phyloP scores from a whole-genome alignment of 2,329 filamentous ascomycete species.

The Monilinia vaccinii-corymbosi region DNA sequence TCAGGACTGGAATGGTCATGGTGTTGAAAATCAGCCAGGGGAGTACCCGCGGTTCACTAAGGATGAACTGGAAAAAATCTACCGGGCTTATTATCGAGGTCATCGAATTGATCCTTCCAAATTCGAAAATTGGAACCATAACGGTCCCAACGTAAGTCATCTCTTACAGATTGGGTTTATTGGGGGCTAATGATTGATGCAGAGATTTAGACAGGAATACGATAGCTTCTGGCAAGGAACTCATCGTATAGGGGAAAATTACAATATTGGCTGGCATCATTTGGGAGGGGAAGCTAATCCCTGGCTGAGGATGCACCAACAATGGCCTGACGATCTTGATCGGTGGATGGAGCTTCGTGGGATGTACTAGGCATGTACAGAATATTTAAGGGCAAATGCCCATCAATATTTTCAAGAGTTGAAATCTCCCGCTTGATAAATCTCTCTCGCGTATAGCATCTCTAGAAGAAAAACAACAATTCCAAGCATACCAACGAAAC shows the following conservation, averaged over 20 bases:
- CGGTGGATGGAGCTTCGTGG: constrained; percentile 8
- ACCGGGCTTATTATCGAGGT: constrained; percentile 1
- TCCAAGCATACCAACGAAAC: too few species aligned
- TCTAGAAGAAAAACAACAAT: too few species aligned
- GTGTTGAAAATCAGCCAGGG: constrained; percentile 6
- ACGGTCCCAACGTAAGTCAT: constrained; percentile 22
- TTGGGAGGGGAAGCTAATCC: constrained; percentile 2
- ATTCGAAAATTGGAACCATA: constrained; percentile 21
- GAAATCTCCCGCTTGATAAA: too few species aligned
- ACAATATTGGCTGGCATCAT: background rate
- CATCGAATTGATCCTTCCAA: constrained; percentile 11
- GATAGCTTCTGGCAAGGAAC: constrained; percentile 26
- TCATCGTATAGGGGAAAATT: constrained; percentile 22
- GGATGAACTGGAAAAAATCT: constrained; percentile 17
- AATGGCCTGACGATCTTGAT: constrained; percentile 12
- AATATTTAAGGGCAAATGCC: background rate
- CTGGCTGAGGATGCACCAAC: constrained; percentile 14
- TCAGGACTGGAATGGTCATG: constrained; percentile 16
- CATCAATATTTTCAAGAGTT: too few species aligned
- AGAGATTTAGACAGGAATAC: constrained; percentile 24
- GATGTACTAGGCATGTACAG: background rate
- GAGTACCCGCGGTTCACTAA: constrained; percentile 23
- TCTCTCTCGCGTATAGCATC: too few species aligned
- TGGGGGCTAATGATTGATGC: background rate
- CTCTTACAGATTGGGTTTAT: background rate